Conservation (phyloP, 139 green algal species). For the Tetraselmis chui region DNA sequence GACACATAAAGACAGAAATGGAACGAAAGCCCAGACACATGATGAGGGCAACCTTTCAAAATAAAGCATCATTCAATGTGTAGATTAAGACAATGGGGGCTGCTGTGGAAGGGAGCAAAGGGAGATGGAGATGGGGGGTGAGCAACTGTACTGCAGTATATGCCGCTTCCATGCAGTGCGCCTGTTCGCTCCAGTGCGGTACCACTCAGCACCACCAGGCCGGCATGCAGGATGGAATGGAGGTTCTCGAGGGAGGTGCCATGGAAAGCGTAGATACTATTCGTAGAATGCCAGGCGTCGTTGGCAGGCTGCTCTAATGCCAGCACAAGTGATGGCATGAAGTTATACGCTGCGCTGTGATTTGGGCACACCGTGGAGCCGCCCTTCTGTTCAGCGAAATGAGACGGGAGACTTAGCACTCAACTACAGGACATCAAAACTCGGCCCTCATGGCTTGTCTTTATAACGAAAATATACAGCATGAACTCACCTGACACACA, state of each 20-base stretch:
- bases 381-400: too few species aligned
- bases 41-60: not conserved
- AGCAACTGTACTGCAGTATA: conserved; percentile 26
- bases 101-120: too few species aligned
- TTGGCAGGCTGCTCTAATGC: not conserved
- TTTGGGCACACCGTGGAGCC: too few species aligned
- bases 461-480: too few species aligned
- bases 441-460: too few species aligned
- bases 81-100: too few species aligned
- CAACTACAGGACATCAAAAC: too few species aligned
- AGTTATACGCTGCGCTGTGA: too few species aligned
- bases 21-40: not conserved
- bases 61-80: too few species aligned
- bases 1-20: not conserved
- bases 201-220: conserved; percentile 17
- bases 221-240: conserved; percentile 31
- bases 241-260: conserved; percentile 23
- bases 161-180: conserved; percentile 24
- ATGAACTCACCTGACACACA: not conserved
- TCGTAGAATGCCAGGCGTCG: not conserved
- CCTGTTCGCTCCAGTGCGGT: conserved; percentile 26
- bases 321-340: not conserved
- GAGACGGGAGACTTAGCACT: too few species aligned
- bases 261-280: conserved; percentile 11
- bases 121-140: not conserved